Base-by-base conservation (phyloP, 1,284 basidiomycete species). In the Athelia psychrophila region DNA sequence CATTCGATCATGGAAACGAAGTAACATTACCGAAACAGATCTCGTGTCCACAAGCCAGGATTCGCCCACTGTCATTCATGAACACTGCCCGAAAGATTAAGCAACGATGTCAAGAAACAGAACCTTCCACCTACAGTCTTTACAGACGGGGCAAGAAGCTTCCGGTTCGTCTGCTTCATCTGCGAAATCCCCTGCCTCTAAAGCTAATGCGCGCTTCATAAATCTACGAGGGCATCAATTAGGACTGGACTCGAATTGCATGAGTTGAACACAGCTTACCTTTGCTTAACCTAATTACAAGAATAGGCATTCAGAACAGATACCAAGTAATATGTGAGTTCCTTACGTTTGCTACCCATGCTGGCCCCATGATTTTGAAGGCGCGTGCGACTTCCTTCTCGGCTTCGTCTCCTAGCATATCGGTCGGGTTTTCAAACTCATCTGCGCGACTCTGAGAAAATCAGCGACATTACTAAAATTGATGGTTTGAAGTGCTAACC, bases 31-130 rank as follows among this genome's bases (percentile, higher is more conserved):
- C 81, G 40, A 72, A 73, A 56, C 84, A 86, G 6, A 85, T 72
- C 55, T 85, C 80, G 54, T 88, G 83, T 2, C 80, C 77, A 54
- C 84, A 86, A 0, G 65, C 63, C 12, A 86, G 66, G 3, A 86
- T 62, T 2, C 79, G 72, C 0, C 79, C 80, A 54, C 69, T 81
- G 52, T 77, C 69, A 22, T 69, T 68, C 38, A 75, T 61, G 48
- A 77, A 74, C 51, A 79, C 78, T 83, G 45, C 13, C 47, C 18
- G 46, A 18, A 9, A 18, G 20, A 30, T n/a, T 45, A 20, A 33
- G n/a, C 20, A 53, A 46, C 18, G 20, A 20, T 22, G 42, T n/a
- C n/a, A 22, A 25, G 18, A 32, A 22, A 8, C 16, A 32, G 25
- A 2, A 2, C 24, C 8, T 8, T n/a, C 44, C 10, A 61, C 75